Evolutionary conservation across 768 basidiomycete genomes (phyloP), one percentile per base, ranked within the genome.

Genomic region (Pleurotus giganteus): DNA sequence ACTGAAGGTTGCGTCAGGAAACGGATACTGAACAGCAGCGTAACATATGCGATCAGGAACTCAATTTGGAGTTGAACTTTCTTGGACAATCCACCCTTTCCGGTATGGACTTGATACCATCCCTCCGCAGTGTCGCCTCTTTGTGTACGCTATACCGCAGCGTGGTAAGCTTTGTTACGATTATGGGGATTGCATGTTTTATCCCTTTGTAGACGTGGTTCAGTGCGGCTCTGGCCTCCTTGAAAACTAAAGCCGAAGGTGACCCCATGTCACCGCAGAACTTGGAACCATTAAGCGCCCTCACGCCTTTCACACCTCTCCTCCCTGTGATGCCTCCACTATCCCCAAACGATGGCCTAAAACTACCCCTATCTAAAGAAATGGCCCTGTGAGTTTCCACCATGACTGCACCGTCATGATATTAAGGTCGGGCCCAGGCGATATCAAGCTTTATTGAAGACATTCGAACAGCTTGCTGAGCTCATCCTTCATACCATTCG

Each of bases 371-470:
- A 28, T 94, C 94, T 1, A 76, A 75, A 41, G 94, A 95, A 57
- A 98, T 96, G 94, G 78, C 86, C 13, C 66, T 94, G 95, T 95
- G 61, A 61, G 92, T 73, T 6, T n/a, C 34, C 43, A 17, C 4
- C 5, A 13, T 55, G 13, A 32, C 23, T 31, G 29, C 55, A 26
- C 66, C 50, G 61, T 50, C 36, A 19, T 23, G 15, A 6, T n/a
- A 24, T 50, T 15, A n/a, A 23, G 9, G 15, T 17, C 17, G 23
- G 47, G 12, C 58, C 3, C 60, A 96, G 96, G 57, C 93, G 94
- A 27, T 97, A 94, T 71, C 88, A 95, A 66, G 91, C 94, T 0
- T 76, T 98, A 42, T 74, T 95, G 37, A 86, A 88, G 71, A 96
- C 94, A 2, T 98, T 94, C 63, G 86, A 89, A 34, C 94, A 96